Base-by-base conservation (phyloP, 805 yeast genomes). In the Isabelozyma gotoi region DNA sequence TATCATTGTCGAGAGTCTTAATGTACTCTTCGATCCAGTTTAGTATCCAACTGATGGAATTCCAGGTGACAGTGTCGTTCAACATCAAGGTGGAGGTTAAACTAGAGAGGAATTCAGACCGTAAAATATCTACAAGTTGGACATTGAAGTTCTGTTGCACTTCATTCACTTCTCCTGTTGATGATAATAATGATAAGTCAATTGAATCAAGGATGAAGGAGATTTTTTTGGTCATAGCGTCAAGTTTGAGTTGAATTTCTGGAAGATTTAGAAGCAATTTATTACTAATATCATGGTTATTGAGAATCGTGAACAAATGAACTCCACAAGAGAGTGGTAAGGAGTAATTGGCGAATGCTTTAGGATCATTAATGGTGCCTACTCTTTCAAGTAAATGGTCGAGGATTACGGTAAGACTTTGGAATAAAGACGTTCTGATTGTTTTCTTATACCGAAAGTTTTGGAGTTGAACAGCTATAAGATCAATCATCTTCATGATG, bases 281-380 rank as follows among this genome's bases (percentile, higher is more conserved):
- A 16, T 48, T 40, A 8, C 65, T 46, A 10, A 68, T 48, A 36
- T 68, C 74, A 45, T 61, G 60, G 48, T 69, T 74, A 43, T 65
- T 66, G 14, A 68, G 43, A 7, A 69, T 61, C 4, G 72, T 55
- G 43, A 60, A 69, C n/a, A 67, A 49, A 42, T 70, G 72, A 2
- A 57, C 56, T 1, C 61, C 45, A 24, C 38, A 35, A 11, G 38
- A 17, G 8, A 35, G 19, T 3, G 51, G 38, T 19, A 46, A 39
- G 5, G 29, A 24, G 1, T 2, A 24, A 24, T 10, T 7, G 12
- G 10, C 16, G 15, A 32, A 32, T 12, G 10, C 15, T 32, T 32
- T 32, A 8, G 34, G 34, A 32, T 32, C 15, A 32, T 24, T 12
- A 60, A 38, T 11, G 40, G 44, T 14, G 35, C 21, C n/a, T 38